Percentiles rank a stretch among this genome's conserved stretches.
phyloP scores from a whole-genome alignment of 2,329 filamentous ascomycete species.

The Ophiostoma fasciatum region DNA sequence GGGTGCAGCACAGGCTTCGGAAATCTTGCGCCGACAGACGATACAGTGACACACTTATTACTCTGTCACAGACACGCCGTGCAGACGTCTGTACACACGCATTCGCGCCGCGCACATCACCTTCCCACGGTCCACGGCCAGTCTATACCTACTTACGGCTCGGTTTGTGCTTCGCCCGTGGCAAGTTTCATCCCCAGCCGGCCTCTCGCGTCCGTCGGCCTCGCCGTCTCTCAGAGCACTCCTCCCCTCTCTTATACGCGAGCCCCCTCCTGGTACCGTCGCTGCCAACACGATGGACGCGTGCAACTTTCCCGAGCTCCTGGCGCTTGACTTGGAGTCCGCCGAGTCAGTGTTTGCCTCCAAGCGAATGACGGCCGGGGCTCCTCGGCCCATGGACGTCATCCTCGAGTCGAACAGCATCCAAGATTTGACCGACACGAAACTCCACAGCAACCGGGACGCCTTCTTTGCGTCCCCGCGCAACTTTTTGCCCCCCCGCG shows the following conservation, averaged over 20 bases:
- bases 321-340: constrained; percentile 38
- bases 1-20: not conserved
- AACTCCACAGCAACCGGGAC: not conserved
- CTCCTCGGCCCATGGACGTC: constrained; percentile 18
- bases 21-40: not conserved
- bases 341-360: constrained; percentile 33
- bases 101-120: not conserved
- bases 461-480: not conserved
- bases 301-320: constrained; percentile 38
- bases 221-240: not conserved
- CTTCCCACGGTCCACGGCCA: not conserved
- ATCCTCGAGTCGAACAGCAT: constrained; percentile 5
- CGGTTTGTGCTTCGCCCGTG: not conserved
- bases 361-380: constrained; percentile 37
- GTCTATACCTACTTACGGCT: not conserved
- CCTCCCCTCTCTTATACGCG: not conserved
- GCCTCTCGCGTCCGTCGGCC: not conserved
- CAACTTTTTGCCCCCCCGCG: not conserved
- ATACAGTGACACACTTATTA: not conserved
- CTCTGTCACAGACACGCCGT: constrained; percentile 1
- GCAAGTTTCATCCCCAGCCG: not conserved
- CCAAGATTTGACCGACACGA: not conserved
- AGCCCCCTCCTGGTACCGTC: not conserved
- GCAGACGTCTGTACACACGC: too few species aligned
- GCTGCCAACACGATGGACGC: constrained; percentile 14